A percentile compares a stretch with the other conserved stretches of the same genome.
Evolutionary conservation across 2,329 filamentous ascomycete genomes (phyloP).

Genomic region (Alternaria conjuncta): DNA sequence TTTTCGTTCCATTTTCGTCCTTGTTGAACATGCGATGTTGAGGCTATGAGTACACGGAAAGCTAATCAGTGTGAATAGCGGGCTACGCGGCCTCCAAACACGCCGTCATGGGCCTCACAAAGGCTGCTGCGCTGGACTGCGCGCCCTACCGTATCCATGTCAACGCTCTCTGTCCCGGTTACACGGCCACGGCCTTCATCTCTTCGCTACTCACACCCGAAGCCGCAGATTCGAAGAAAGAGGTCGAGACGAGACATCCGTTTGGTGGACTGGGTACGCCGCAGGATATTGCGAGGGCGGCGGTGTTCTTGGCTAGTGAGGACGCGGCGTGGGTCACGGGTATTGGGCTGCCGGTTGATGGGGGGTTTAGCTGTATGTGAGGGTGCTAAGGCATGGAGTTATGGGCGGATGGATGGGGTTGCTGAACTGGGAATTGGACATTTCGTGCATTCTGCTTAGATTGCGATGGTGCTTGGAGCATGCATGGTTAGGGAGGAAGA

Average conservation of each 20-base stretch:
- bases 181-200: slow-evolving; percentile 39
- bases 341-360: slow-evolving; percentile 54
- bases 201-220: slow-evolving; percentile 18
- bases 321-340: slow-evolving; percentile 57
- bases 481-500: no score
- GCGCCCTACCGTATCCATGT: slow-evolving; percentile 57
- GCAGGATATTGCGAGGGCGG: slow-evolving; percentile 47
- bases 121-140: slow-evolving; percentile 58
- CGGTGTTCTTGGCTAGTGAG: slow-evolving; percentile 56
- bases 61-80: no score
- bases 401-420: not conserved
- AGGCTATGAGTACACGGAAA: not conserved
- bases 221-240: slow-evolving; percentile 5
- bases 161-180: slow-evolving; percentile 63
- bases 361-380: slow-evolving; percentile 49
- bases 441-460: not conserved
- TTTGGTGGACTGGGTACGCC: slow-evolving; percentile 39
- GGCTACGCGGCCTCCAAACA: slow-evolving; percentile 59
- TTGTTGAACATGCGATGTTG: not conserved
- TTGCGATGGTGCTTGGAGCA: not conserved
- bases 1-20: not conserved
- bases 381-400: no score
- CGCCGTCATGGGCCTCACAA: slow-evolving; percentile 59
- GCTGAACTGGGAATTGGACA: not conserved
- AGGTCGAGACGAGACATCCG: slow-evolving; percentile 32